Evolutionary conservation across 1,284 basidiomycete species (phyloP).

Genomic region (Fomitiporia mediterranea): DNA sequence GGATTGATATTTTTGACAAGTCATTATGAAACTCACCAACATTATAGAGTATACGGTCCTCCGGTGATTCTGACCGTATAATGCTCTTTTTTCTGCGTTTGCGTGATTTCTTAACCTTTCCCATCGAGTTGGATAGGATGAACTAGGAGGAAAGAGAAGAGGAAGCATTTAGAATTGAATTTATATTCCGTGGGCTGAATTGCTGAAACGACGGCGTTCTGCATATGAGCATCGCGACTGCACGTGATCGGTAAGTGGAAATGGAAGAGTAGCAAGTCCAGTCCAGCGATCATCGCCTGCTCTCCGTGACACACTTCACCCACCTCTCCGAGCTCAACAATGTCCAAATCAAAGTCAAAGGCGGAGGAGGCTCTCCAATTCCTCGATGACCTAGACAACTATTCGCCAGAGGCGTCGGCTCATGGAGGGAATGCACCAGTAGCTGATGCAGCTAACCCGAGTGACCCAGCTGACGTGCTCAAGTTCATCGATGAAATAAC

Average conservation of each 20-base stretch:
- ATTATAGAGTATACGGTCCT: constrained; percentile 4
- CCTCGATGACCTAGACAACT: constrained; percentile 84
- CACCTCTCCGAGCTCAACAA: constrained; percentile 15
- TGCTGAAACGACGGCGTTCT: not conserved
- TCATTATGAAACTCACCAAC: constrained; percentile 9
- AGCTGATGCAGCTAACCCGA: constrained; percentile 29
- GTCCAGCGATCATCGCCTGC: not conserved
- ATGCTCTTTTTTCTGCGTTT: not conserved
- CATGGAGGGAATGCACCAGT: constrained; percentile 25
- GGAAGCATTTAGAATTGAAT: not conserved
- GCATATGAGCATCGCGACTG: not conserved
- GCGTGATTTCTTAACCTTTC: constrained; percentile 6
- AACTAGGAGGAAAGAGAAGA: not conserved
- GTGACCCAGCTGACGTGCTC: constrained; percentile 74
- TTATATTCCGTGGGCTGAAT: constrained; percentile 3
- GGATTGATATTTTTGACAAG: not conserved
- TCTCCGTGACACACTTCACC: not conserved
- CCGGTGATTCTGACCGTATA: not conserved
- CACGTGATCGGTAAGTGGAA: not conserved
- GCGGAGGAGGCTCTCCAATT: constrained; percentile 86
- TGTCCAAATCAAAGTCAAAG: constrained; percentile 69
- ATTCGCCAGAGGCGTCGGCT: constrained; percentile 39
- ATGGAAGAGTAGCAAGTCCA: not conserved
- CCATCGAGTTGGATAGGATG: constrained; percentile 3
- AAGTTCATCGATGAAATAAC: constrained; percentile 95